Evolutionary conservation across 129 eudicot genomes (phyloP).

Genomic region (Chrysanthemum lavandulifolium): DNA sequence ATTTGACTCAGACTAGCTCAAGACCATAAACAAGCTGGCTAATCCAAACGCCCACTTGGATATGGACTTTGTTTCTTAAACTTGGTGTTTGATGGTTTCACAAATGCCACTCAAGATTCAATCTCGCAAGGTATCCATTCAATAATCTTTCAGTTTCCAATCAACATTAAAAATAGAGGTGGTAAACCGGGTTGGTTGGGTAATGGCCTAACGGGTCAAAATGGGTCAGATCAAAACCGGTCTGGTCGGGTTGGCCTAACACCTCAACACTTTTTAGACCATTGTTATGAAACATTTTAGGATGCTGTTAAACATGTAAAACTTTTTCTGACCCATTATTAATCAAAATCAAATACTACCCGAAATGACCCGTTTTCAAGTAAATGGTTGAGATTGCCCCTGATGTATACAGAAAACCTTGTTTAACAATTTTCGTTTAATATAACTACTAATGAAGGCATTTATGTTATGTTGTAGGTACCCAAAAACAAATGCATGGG

Average conservation of each 20-base stretch:
- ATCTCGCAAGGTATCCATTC: conserved; percentile 67
- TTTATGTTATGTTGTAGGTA: too few relatives aligned
- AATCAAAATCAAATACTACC: background rate
- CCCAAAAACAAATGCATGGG: too few relatives aligned
- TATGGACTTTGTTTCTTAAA: conserved; percentile 90
- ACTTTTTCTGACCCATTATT: too few relatives aligned
- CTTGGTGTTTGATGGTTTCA: conserved; percentile 97
- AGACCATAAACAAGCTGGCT: conserved; percentile 93
- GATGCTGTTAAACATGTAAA: too few relatives aligned
- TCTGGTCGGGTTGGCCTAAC: background rate
- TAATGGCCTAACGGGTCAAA: background rate
- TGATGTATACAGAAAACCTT: too few relatives aligned
- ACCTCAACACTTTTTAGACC: too few relatives aligned
- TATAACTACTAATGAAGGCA: too few relatives aligned
- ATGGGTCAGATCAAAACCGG: background rate
- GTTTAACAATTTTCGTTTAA: too few relatives aligned
- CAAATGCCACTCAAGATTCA: conserved; percentile 99
- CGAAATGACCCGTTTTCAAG: background rate
- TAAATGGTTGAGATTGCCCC: conserved; percentile 9
- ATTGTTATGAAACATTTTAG: too few relatives aligned
- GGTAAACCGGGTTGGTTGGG: background rate
- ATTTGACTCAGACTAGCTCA: conserved; percentile 81
- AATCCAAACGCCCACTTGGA: conserved; percentile 93
- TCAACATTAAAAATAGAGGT: background rate
- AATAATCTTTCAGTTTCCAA: background rate